phyloP scores from a whole-genome alignment of 2,329 filamentous ascomycete species.

The Kalmusia sp. region DNA sequence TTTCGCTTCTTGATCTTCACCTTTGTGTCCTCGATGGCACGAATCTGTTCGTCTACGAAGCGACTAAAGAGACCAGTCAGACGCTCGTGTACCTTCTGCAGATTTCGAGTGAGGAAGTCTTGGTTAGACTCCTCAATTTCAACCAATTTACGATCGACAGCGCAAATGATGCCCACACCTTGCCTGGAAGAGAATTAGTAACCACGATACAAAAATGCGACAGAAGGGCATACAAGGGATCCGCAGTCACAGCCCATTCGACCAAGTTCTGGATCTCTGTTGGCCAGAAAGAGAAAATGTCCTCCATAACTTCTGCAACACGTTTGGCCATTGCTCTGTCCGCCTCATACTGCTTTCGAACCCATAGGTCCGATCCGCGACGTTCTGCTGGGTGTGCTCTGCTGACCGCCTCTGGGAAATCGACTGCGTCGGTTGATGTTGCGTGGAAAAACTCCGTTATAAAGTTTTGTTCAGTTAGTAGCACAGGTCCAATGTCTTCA shows the following conservation, averaged over 20 bases:
- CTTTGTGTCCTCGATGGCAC: constrained; percentile 96
- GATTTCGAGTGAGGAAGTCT: constrained; percentile 80
- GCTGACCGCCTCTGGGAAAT: constrained; percentile 83
- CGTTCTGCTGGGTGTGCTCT: constrained; percentile 71
- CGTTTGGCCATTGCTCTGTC: constrained; percentile 85
- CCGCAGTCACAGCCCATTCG: constrained; percentile 80
- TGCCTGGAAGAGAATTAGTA: constrained; percentile 64
- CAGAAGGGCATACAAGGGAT: constrained; percentile 73
- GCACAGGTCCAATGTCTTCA: constrained; percentile 80
- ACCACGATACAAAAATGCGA: neutral
- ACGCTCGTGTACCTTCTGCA: constrained; percentile 80
- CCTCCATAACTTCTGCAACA: constrained; percentile 87
- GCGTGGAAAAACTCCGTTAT: constrained; percentile 96
- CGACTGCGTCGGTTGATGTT: constrained; percentile 78
- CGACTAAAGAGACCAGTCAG: constrained; percentile 80
- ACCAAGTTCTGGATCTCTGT: constrained; percentile 79
- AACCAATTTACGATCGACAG: constrained; percentile 78
- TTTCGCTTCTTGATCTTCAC: constrained; percentile 99
- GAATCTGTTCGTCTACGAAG: constrained; percentile 93
- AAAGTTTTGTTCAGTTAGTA: constrained; percentile 96
- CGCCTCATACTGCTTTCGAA: constrained; percentile 82
- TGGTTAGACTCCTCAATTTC: constrained; percentile 90
- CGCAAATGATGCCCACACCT: constrained; percentile 84
- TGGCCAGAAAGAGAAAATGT: constrained; percentile 83
- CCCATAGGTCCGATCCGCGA: constrained; percentile 73